Percentiles rank a stretch among this genome's conserved stretches.
Evolutionary conservation across 2,329 filamentous ascomycete genomes (phyloP).

Genomic region (Xylariaceae sp.): DNA sequence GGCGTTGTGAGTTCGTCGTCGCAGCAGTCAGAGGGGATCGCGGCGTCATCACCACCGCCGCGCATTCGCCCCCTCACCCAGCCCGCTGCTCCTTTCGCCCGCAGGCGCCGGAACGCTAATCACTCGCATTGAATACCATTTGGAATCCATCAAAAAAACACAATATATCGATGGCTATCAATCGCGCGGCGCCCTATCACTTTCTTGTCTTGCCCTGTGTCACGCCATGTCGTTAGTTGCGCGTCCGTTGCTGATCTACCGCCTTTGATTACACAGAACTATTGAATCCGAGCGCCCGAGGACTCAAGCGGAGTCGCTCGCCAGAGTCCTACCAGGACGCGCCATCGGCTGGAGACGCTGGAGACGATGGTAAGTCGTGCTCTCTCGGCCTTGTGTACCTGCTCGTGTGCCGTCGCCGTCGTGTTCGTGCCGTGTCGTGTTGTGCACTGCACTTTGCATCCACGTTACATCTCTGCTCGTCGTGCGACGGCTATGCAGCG

Average conservation of each 20-base stretch:
- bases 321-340: slow-evolving; percentile 61
- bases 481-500: slow-evolving; percentile 29
- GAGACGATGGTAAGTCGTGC: slow-evolving; percentile 69
- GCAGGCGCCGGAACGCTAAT: slow-evolving; percentile 5
- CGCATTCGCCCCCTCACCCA: slow-evolving; percentile 12
- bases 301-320: slow-evolving; percentile 76
- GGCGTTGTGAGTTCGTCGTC: too few species aligned
- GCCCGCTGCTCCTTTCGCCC: slow-evolving; percentile 13
- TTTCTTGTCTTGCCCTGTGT: slow-evolving; percentile 12
- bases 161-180: slow-evolving; percentile 16
- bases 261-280: slow-evolving; percentile 37
- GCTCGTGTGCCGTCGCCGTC: slow-evolving; percentile 23
- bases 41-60: slow-evolving; percentile 8
- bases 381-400: slow-evolving; percentile 16
- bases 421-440: not conserved
- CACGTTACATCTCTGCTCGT: slow-evolving; percentile 18
- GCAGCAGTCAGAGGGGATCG: slow-evolving; percentile 1
- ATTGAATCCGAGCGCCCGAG: slow-evolving; percentile 55
- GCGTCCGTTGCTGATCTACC: slow-evolving; percentile 18
- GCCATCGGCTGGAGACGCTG: slow-evolving; percentile 49
- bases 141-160: not conserved
- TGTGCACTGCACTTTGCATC: slow-evolving; percentile 1
- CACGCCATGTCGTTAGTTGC: slow-evolving; percentile 16
- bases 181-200: slow-evolving; percentile 16
- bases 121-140: not conserved